Percentiles rank a stretch among this genome's conserved stretches.
These are phyloP conservation scores for Mrakia gelida DNA, from an alignment of 768 basidiomycete genomes.

Conservation along the genomic window DNA sequence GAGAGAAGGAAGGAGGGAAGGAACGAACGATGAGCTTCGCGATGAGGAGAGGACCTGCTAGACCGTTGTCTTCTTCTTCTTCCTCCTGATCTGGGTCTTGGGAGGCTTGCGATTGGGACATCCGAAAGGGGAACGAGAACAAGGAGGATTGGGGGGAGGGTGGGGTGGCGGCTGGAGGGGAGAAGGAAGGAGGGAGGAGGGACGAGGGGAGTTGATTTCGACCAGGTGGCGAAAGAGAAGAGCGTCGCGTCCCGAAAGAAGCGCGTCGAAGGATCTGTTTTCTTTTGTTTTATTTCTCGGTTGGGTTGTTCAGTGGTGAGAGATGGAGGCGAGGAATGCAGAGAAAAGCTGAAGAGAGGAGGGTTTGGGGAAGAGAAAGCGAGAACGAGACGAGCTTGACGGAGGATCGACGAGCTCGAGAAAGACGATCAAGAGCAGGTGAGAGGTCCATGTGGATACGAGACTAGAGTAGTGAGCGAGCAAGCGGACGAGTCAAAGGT, in stretches of 20 bases:
- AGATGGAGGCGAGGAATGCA: too few species aligned
- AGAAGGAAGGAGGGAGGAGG: background rate
- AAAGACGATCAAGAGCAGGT: too few species aligned
- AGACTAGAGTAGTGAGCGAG: background rate
- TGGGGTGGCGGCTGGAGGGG: too few species aligned
- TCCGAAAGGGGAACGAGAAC: background rate
- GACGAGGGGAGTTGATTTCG: background rate
- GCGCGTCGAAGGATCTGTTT: too few species aligned
- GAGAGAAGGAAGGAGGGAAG: background rate
- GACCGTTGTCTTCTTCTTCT: constrained; percentile 44
- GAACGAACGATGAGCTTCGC: constrained; percentile 54
- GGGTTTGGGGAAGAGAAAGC: too few species aligned
- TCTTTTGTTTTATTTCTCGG: too few species aligned
- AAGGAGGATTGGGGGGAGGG: background rate
- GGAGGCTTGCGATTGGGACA: constrained; percentile 17
- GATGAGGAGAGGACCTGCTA: constrained; percentile 78
- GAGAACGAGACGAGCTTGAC: too few species aligned
- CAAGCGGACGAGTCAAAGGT: background rate
- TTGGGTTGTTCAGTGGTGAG: too few species aligned
- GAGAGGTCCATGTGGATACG: too few species aligned
- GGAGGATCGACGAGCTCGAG: too few species aligned
- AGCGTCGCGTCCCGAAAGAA: background rate
- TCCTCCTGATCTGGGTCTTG: constrained; percentile 10
- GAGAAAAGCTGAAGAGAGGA: too few species aligned
- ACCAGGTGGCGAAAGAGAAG: background rate